Evolutionary conservation across 495 filamentous ascomycete genomes (phyloP).

Genomic region (Neurospora sp.): DNA sequence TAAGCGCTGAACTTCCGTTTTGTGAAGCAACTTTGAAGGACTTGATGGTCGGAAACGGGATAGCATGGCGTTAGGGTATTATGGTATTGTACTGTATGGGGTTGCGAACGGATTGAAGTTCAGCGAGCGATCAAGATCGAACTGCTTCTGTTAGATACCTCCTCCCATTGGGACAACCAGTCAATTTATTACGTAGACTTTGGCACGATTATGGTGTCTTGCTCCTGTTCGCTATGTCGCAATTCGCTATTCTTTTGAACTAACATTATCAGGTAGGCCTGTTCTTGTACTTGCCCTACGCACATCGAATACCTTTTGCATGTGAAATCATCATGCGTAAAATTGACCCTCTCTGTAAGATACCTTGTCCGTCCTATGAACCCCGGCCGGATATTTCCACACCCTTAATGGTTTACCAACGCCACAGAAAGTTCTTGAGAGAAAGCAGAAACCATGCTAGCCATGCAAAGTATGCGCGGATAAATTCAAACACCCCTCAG

Average conservation of each 20-base stretch:
- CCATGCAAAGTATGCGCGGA: constrained; percentile 2
- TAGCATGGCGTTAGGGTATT: constrained; percentile 7
- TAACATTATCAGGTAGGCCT: neutral
- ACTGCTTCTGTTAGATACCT: neutral
- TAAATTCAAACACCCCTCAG: neutral
- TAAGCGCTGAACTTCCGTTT: constrained; percentile 13
- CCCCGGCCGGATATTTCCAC: neutral
- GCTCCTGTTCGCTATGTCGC: neutral
- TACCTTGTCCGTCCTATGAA: neutral
- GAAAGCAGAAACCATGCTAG: neutral
- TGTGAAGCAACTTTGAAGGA: neutral
- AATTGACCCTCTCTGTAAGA: neutral
- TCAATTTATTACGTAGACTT: neutral
- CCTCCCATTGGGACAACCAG: neutral
- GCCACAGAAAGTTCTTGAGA: neutral
- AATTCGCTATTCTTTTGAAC: neutral
- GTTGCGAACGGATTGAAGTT: neutral
- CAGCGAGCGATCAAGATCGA: neutral
- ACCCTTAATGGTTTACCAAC: neutral
- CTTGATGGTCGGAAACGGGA: constrained; percentile 1
- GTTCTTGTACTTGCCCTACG: neutral
- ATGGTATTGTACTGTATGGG: neutral
- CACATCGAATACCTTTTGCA: neutral
- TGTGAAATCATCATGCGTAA: neutral
- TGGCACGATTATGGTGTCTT: constrained; percentile 1